Evolutionary conservation across 805 yeast species (phyloP).

Genomic region (Candida tammaniensis): DNA sequence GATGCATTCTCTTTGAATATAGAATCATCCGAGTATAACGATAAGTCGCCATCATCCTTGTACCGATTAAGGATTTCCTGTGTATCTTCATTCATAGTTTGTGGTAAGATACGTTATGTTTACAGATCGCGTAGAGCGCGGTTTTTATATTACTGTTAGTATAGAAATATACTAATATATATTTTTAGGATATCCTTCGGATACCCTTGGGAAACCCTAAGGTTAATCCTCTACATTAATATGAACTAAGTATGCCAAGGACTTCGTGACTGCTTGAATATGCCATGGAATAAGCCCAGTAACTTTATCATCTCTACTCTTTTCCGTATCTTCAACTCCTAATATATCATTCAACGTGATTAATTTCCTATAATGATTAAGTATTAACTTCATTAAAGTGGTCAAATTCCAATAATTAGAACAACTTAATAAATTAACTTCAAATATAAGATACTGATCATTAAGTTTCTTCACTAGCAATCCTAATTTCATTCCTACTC

Average conservation of each 20-base stretch:
- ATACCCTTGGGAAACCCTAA: too few relatives aligned
- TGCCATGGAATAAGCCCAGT: conserved; percentile 66
- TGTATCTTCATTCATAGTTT: conserved; percentile 1
- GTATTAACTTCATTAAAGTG: conserved; percentile 51
- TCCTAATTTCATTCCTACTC: conserved; percentile 71
- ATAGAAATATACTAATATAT: too few relatives aligned
- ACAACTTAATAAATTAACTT: conserved; percentile 69
- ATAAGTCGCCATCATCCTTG: conserved; percentile 7
- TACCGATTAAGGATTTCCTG: conserved; percentile 1
- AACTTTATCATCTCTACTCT: conserved; percentile 8
- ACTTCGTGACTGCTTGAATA: conserved; percentile 61
- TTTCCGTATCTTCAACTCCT: conserved; percentile 25
- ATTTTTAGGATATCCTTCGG: too few relatives aligned
- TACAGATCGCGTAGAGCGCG: too few relatives aligned
- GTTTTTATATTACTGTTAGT: too few relatives aligned
- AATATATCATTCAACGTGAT: conserved; percentile 42
- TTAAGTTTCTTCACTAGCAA: conserved; percentile 48
- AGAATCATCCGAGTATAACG: conserved; percentile 15
- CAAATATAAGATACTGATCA: conserved; percentile 41
- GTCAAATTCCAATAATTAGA: conserved; percentile 62
- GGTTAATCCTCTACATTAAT: conserved; percentile 44
- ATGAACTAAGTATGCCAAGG: conserved; percentile 58
- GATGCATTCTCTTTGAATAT: conserved; percentile 9
- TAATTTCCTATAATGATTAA: conserved; percentile 61
- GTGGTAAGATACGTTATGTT: too few relatives aligned